Percentiles rank a stretch among this genome's conserved stretches.
phyloP scores from a whole-genome alignment of 202 grass and related monocot species.

The Miscanthus sacchariflorus region DNA sequence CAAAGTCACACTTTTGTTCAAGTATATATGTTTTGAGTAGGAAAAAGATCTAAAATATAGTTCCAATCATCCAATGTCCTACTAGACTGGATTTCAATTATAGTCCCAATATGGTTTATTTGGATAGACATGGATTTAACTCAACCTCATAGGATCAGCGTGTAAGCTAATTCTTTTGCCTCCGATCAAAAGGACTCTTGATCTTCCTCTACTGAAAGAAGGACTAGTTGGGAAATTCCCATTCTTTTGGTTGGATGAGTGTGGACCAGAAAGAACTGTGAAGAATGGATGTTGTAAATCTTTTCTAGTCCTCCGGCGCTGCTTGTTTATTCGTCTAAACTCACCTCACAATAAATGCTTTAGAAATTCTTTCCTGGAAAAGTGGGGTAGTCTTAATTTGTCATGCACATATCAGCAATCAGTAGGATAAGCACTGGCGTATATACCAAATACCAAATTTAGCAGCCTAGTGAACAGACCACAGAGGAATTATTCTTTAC shows the following conservation, averaged over 20 bases:
- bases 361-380: neutral
- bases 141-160: neutral
- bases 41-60: neutral
- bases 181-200: neutral
- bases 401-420: conserved; percentile 3
- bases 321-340: neutral
- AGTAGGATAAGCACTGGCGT: neutral
- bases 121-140: neutral
- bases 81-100: neutral
- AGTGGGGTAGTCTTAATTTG: neutral
- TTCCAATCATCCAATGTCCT: neutral
- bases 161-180: neutral
- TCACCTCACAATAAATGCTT: neutral
- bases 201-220: neutral
- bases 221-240: neutral
- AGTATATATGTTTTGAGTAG: neutral
- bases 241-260: neutral
- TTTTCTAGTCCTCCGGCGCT: neutral
- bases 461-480: neutral
- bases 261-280: neutral
- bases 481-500: neutral
- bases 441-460: neutral
- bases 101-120: neutral
- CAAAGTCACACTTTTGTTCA: neutral
- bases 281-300: conserved; percentile 6